Conservation (phyloP, 306 rosid genomes). For the Gynostemma pentaphyllum region DNA sequence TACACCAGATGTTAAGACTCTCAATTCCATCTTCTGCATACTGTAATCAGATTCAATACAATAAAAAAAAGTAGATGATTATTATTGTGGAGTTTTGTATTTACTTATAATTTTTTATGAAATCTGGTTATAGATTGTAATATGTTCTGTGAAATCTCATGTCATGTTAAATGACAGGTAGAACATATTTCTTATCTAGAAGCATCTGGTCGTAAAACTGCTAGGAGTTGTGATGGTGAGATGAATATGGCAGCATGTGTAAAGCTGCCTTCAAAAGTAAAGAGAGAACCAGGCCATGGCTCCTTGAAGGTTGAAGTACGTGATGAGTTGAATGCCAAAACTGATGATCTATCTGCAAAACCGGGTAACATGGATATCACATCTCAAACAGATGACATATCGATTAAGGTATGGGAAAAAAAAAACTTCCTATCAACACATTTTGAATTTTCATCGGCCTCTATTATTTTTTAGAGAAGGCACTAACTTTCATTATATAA, state of each 20-base stretch:
- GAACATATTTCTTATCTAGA: constrained; percentile 55
- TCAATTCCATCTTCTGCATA: too few relatives aligned
- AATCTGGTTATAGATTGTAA: not conserved
- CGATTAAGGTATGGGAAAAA: constrained; percentile 18
- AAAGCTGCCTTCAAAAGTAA: constrained; percentile 16
- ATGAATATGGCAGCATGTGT: constrained; percentile 5
- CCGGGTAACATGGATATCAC: constrained; percentile 12
- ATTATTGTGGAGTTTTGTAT: too few relatives aligned
- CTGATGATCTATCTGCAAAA: constrained; percentile 25
- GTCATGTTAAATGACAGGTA: constrained; percentile 45
- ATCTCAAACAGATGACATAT: constrained; percentile 13
- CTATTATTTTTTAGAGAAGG: too few relatives aligned
- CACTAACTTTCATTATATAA: not conserved
- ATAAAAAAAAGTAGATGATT: too few relatives aligned
- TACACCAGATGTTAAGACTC: too few relatives aligned
- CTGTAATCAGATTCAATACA: too few relatives aligned
- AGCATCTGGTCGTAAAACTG: constrained; percentile 25
- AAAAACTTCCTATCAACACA: not conserved
- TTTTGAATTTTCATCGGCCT: constrained; percentile 2
- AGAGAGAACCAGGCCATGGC: constrained; percentile 13
- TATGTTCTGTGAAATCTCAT: not conserved
- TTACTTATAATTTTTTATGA: constrained; percentile 13
- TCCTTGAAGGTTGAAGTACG: constrained; percentile 19
- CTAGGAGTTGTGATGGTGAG: constrained; percentile 20
- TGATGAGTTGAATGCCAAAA: constrained; percentile 23